Evolutionary conservation across 352 stramenopile genomes (phyloP).

Genomic region (Aphanomyces stellatus): DNA sequence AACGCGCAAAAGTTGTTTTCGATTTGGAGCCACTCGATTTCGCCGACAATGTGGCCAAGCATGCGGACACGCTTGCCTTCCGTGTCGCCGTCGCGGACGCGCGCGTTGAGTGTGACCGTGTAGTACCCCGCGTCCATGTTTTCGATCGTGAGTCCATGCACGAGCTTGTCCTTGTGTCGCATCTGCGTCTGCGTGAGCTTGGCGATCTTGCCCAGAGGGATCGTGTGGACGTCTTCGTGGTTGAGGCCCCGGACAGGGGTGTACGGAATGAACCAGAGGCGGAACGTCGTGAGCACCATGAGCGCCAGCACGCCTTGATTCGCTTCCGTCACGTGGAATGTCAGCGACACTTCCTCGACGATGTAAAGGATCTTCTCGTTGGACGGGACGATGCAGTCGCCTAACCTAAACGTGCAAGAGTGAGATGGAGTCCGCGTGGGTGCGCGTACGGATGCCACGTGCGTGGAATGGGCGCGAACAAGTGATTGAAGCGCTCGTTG

Average conservation of each 20-base stretch:
- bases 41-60: slow-evolving; percentile 62
- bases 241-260: slow-evolving; percentile 55
- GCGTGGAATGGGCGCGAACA: slow-evolving; percentile 65
- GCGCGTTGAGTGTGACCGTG: not conserved
- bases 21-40: slow-evolving; percentile 76
- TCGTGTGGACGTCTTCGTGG: slow-evolving; percentile 79
- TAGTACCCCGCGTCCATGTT: slow-evolving; percentile 41
- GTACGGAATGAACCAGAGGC: slow-evolving; percentile 81
- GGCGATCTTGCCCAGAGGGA: slow-evolving; percentile 66
- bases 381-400: slow-evolving; percentile 51
- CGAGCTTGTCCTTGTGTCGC: slow-evolving; percentile 68
- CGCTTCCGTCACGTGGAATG: slow-evolving; percentile 81
- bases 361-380: slow-evolving; percentile 78
- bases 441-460: slow-evolving; percentile 71
- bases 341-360: slow-evolving; percentile 79
- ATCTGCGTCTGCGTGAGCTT: slow-evolving; percentile 70
- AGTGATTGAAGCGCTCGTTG: slow-evolving; percentile 66
- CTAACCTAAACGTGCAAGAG: slow-evolving; percentile 32
- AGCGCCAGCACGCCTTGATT: slow-evolving; percentile 78
- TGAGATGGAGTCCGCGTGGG: slow-evolving; percentile 48
- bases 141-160: slow-evolving; percentile 67
- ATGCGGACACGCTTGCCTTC: slow-evolving; percentile 75
- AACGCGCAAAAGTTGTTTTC: slow-evolving; percentile 81
- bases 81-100: slow-evolving; percentile 30
- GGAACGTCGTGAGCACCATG: slow-evolving; percentile 74